phyloP scores from a whole-genome alignment of 1,139 yeast genomes.

The Hansenula sp. region DNA sequence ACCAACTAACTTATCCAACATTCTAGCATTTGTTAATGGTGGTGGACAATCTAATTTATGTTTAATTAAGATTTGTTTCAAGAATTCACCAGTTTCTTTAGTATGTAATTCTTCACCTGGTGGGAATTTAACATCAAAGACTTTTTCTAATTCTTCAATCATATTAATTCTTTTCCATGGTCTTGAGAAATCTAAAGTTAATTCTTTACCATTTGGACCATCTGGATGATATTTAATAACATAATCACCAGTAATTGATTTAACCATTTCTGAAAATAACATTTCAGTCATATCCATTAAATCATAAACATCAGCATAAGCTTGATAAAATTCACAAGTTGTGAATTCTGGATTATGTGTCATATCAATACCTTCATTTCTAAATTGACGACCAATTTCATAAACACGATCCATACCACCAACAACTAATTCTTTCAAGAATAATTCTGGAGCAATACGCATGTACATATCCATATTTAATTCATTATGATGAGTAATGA shows the following conservation, averaged over 20 bases:
- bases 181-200: slow-evolving; percentile 83
- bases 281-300: slow-evolving; percentile 96
- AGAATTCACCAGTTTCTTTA: slow-evolving; percentile 86
- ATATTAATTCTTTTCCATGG: slow-evolving; percentile 99
- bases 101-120: slow-evolving; percentile 94
- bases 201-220: slow-evolving; percentile 64
- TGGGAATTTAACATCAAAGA: slow-evolving; percentile 86
- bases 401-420: slow-evolving; percentile 99
- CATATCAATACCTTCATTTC: slow-evolving; percentile 97
- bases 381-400: slow-evolving; percentile 98
- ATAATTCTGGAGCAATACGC: slow-evolving; percentile 98
- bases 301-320: slow-evolving; percentile 90
- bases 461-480: slow-evolving; percentile 92
- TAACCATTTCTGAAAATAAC: slow-evolving; percentile 95
- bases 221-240: slow-evolving; percentile 86
- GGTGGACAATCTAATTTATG: slow-evolving; percentile 90
- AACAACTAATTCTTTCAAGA: slow-evolving; percentile 92
- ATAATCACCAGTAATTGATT: slow-evolving; percentile 87
- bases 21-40: slow-evolving; percentile 96
- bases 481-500: slow-evolving; percentile 95
- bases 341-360: slow-evolving; percentile 99
- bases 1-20: slow-evolving; percentile 97
- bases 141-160: slow-evolving; percentile 93
- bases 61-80: slow-evolving; percentile 73
- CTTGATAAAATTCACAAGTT: slow-evolving; percentile 94